Evolutionary conservation across 352 stramenopile genomes (phyloP), one percentile per base, ranked within the genome.

Genomic region (Globisporangium spiculum): DNA sequence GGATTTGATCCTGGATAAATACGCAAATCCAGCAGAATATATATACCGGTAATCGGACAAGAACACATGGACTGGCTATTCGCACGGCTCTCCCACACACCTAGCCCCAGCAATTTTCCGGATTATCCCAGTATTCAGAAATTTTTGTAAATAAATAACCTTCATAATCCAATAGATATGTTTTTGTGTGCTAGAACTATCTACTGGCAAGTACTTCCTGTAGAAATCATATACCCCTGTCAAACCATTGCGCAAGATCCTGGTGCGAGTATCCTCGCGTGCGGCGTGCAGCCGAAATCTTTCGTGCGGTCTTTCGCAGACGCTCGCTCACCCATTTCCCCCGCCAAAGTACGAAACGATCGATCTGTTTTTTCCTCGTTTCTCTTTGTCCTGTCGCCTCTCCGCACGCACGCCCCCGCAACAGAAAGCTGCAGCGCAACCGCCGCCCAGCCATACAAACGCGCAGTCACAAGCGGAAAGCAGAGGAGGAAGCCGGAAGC

Each of bases 271-370:
- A 50, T 22, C 16, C 41, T 50, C 16, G 41, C 41, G 41, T 50
- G 16, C 16, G 41, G 14, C 41, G 24, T 32, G 26, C 52, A 24
- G 27, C 53, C 7, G 53, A 58, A 58, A 58, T 58, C 53, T 58
- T 58, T 58, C 24, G 24, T 12, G 53, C 53, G 8, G 22, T 32
- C 8, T 30, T 38, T 38, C 34, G 34, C 34, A 38, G 36, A 16
- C 36, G 34, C 34, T 44, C 36, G n/a, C n/a, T 58, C 53, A 58
- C 12, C 53, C 53, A 58, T 58, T 57, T 58, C 53, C n/a, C 4
- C n/a, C 24, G 53, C 5, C 24, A 22, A 58, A 58, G 53, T 58
- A 7, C 53, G 53, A 58, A 36, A 32, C 9, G 10, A 20, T 16
- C 12, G 3, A 8, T 10, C 16, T 27, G 18, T 58, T 27, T 57